Evolutionary conservation across 352 stramenopile species (phyloP), one percentile per base, ranked within the genome.

Genomic region (Phytopythium montanum): DNA sequence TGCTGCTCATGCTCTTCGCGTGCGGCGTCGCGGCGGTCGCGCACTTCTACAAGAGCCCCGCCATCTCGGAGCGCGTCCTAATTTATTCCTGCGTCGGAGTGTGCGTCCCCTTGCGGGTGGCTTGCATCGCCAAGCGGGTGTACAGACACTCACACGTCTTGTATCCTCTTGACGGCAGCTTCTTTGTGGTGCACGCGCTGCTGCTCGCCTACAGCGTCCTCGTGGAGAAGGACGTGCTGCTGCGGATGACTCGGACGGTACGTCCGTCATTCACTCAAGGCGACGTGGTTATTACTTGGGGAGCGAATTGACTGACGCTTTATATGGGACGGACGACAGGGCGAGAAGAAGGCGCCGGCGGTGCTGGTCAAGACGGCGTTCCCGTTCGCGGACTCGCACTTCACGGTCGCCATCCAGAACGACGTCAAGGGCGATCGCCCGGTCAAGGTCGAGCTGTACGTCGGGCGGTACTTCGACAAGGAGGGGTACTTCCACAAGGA

Each of bases 401-500:
- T 91, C 65, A 78, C 65, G 28, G 53, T 91, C 36, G 69, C 58
- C 13, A 73, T 95, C 56, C 66, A 92, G 34, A 60, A 82, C 53
- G 65, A 76, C 13, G 61, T 61, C 28, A 56, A 78, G 25, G 62
- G 62, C 42, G 68, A 66, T 16, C 83, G 80, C 26, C 59, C 74
- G 29, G 70, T 66, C 49, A 81, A 88, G 67, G 64, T 74, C 31
- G 75, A 94, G 62, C 61, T 95, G 31, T 94, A 95, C 63, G 66
- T 95, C 41, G 86, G 86, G 26, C 81, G 86, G 50, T 95, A 85
- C 68, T 95, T 95, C 60, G 86, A 95, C 60, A 81, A 84, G 52
- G 86, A 95, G 31, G 86, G 86, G 0, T 90, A 91, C 59, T 95
- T 95, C 55, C 76, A 81, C 73, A 87, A 91, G 63, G 74, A 91